Evolutionary conservation across 768 basidiomycete species (phyloP).

Genomic region (Auriscalpium microsporum): DNA sequence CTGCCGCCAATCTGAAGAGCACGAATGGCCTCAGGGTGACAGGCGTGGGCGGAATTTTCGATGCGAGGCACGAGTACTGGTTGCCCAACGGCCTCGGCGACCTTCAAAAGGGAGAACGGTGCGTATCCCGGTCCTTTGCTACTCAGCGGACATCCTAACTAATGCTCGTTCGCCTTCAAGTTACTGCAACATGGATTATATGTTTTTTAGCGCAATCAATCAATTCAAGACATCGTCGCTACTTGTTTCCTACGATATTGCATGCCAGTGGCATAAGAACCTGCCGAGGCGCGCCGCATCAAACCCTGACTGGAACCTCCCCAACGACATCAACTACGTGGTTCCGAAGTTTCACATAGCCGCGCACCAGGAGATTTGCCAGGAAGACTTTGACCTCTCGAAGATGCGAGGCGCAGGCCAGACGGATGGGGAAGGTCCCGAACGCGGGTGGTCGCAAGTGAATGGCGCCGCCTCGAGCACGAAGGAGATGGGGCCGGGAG

Average conservation of each 20-base stretch:
- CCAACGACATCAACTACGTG: background rate
- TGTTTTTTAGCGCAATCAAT: background rate
- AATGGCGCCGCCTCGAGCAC: constrained; percentile 24
- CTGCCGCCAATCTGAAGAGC: background rate
- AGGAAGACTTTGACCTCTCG: constrained; percentile 10
- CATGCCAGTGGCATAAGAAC: constrained; percentile 20
- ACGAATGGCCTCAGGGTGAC: background rate
- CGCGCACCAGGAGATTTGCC: constrained; percentile 19
- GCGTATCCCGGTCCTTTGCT: background rate
- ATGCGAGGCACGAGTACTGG: background rate
- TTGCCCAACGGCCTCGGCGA: background rate
- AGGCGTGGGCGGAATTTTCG: background rate
- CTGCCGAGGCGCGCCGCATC: background rate
- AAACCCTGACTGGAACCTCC: background rate
- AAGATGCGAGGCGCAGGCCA: no score
- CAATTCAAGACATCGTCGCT: background rate
- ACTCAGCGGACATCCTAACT: background rate
- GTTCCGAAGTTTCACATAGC: constrained; percentile 13
- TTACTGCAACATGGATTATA: background rate
- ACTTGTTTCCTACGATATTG: constrained; percentile 17
- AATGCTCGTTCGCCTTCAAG: background rate
- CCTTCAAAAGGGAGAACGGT: background rate
- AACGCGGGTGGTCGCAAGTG: background rate
- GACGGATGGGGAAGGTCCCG: no score
- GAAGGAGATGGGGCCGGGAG: constrained; percentile 28